Conservation (phyloP, 1,139 yeast species). For the Blastobotrys elegans region DNA sequence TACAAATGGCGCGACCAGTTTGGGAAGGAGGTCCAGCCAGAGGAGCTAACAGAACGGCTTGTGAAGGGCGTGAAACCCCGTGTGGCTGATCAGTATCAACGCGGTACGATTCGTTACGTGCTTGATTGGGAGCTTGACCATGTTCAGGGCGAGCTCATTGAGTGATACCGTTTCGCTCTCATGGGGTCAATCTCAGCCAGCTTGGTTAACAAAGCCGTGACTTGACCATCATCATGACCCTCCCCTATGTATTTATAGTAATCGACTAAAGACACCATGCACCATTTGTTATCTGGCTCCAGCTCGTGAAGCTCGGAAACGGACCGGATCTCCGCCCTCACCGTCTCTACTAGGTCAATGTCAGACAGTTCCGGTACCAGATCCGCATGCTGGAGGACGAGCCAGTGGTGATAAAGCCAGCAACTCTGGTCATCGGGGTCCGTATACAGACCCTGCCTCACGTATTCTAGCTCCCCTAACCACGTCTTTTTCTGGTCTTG, state of each 20-base stretch:
- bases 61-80: conserved; percentile 19
- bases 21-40: background rate
- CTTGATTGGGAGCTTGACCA: conserved; percentile 29
- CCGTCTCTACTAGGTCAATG: conserved; percentile 21
- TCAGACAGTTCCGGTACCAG: conserved; percentile 29
- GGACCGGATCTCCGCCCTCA: conserved; percentile 30
- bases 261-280: conserved; percentile 33
- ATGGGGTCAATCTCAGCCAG: conserved; percentile 64
- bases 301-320: conserved; percentile 35
- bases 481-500: conserved; percentile 38
- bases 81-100: conserved; percentile 25
- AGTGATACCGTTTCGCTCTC: conserved; percentile 42
- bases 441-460: conserved; percentile 82
- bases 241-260: conserved; percentile 19
- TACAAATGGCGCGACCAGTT: background rate
- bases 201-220: conserved; percentile 35
- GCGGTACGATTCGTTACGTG: conserved; percentile 31
- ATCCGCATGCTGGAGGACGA: conserved; percentile 53
- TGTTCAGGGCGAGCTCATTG: conserved; percentile 20
- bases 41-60: background rate
- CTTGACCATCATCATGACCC: conserved; percentile 27
- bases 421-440: conserved; percentile 93
- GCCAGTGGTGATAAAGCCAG: conserved; percentile 87
- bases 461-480: conserved; percentile 55
- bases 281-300: conserved; percentile 39